These are phyloP conservation scores for Penicillium freii DNA, from an alignment of 2,329 filamentous ascomycete species.

Conservation along the genomic window DNA sequence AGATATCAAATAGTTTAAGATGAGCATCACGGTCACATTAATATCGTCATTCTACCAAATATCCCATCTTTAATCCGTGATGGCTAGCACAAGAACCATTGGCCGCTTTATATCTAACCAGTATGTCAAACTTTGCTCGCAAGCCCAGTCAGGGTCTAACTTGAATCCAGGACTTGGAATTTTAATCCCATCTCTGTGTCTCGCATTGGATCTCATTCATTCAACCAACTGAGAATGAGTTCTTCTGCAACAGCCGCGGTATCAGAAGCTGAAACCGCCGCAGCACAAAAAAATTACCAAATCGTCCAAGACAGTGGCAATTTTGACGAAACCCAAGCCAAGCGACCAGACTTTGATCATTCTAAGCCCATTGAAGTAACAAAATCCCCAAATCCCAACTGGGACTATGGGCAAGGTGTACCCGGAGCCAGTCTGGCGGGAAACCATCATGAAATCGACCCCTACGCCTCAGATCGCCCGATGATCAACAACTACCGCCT, in stretches of 20 bases:
- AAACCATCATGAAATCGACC: constrained; percentile 67
- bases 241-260: constrained; percentile 5
- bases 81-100: not conserved
- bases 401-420: constrained; percentile 26
- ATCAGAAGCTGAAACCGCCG: not conserved
- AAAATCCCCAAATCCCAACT: constrained; percentile 38
- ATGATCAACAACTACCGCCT: constrained; percentile 81
- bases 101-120: not conserved
- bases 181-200: not conserved
- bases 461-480: constrained; percentile 66
- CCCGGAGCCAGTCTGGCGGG: constrained; percentile 11
- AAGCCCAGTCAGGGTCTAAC: not conserved
- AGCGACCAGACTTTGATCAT: constrained; percentile 36
- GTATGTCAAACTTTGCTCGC: not conserved
- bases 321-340: constrained; percentile 34
- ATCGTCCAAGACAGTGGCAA: constrained; percentile 19
- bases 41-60: not conserved
- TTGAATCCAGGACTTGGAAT: constrained; percentile 1
- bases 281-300: constrained; percentile 18
- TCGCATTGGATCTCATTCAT: not conserved
- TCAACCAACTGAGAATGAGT: constrained; percentile 1
- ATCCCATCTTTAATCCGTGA: not conserved
- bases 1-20: not conserved
- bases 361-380: constrained; percentile 30
- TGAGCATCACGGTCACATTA: not conserved